Evolutionary conservation across 495 filamentous ascomycete species (phyloP).

Genomic region (Penicillium manginii): DNA sequence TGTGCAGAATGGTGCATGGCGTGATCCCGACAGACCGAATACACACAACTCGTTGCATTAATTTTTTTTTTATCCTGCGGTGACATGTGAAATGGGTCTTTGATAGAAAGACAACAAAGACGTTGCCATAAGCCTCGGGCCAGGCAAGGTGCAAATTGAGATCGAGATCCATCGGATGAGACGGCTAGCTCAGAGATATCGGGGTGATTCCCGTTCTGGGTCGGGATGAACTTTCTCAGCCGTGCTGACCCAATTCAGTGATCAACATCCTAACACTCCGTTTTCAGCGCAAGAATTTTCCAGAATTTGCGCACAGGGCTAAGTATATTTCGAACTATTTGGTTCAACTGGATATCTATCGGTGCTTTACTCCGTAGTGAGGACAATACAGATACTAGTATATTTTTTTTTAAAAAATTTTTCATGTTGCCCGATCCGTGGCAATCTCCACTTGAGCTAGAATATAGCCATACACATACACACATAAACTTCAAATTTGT

Average conservation of each 20-base stretch:
- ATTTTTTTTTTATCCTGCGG: not conserved
- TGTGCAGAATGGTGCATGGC: no score
- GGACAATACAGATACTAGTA: no score
- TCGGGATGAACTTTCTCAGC: constrained; percentile 1
- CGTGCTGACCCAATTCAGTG: not conserved
- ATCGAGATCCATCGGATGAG: not conserved
- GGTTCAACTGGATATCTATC: not conserved
- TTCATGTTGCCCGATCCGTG: no score
- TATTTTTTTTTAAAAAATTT: no score
- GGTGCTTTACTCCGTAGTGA: not conserved
- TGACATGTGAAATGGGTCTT: not conserved
- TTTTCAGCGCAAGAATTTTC: not conserved
- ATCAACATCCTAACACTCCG: not conserved
- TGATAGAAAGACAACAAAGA: not conserved
- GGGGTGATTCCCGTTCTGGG: not conserved
- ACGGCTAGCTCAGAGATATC: not conserved
- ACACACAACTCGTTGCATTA: not conserved
- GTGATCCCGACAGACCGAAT: no score
- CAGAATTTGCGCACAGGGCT: not conserved
- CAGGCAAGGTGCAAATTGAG: not conserved
- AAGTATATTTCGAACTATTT: not conserved
- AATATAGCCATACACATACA: no score
- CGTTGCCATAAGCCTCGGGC: not conserved
- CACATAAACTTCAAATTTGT: no score
- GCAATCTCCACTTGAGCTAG: no score